Evolutionary conservation across 768 basidiomycete species (phyloP), one percentile per base, ranked within the genome.

Genomic region (Sarcomyxa edulis): DNA sequence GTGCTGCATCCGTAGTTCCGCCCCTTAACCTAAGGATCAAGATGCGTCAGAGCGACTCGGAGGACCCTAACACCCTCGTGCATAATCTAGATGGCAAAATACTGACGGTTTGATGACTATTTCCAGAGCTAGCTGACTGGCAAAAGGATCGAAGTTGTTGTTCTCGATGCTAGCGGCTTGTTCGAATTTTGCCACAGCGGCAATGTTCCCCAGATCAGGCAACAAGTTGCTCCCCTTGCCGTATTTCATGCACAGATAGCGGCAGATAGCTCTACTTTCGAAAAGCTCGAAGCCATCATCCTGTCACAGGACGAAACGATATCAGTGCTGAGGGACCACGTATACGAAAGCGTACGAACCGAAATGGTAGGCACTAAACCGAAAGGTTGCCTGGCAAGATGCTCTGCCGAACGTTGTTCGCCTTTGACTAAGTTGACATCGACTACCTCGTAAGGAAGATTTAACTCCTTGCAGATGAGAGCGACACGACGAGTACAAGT

Each of bases 241-340:
- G 47, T 76, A 74, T 53, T 81, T 81, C 27, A 55, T 53, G 26
- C 65, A 71, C 47, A 83, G 48, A 52, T 84, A 85, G 9, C 74
- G 69, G 24, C 50, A 54, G 43, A 84, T 81, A 1, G 79, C 79
- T 8, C 79, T 73, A 24, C 69, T 70, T 48, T 81, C 79, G 53
- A 69, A 82, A 21, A 86, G 46, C 39, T 71, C 60, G 55, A 81
- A 73, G 5, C 78, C 78, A 30, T 74, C 74, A 16, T 80, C 76
- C 35, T 73, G 26, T 48, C 58, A 33, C 70, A 53, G 47, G n/a
- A n/a, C n/a, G n/a, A n/a, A n/a, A n/a, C n/a, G n/a, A n/a, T n/a
- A n/a, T n/a, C n/a, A n/a, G n/a, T n/a, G n/a, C n/a, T n/a, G n/a
- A n/a, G n/a, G n/a, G n/a, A n/a, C n/a, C n/a, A n/a, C n/a, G n/a